Evolutionary conservation across 306 rosid genomes (phyloP), one percentile per base, ranked within the genome.

Genomic region (Quercus bicolor): DNA sequence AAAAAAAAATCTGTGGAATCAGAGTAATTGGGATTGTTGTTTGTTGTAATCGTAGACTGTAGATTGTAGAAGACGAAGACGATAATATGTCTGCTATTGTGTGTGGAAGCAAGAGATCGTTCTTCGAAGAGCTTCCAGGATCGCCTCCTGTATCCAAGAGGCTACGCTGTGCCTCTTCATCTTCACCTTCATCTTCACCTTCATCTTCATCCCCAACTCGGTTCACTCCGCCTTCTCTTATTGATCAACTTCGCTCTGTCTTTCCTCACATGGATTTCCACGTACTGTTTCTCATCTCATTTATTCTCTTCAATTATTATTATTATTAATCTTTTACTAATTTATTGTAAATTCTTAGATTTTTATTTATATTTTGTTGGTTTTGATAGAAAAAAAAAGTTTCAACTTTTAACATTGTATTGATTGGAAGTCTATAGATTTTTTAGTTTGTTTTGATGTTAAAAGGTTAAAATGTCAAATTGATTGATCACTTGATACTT

Each of bases 71-170:
- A 43, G 75, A 56, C 48, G 72, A 48, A 57, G 75, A 91, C 85
- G 84, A 93, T 40, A 40, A 40, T 8, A 40, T 95, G 99, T 95
- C 97, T 91, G 98, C 98, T 82, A 97, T 93, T 21, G 99, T 95
- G 90, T 91, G 99, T 76, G 99, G 99, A 82, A 88, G 91, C 90
- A 95, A 95, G 91, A 89, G 98, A 88, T 89, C 97, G 79, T 95
- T 93, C 88, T 93, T 95, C 33, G 99, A 95, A 87, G 99, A 95
- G 29, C 93, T 93, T 72, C 99, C 96, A 64, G 90, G 97, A 15
- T 93, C 98, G 20, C 98, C 98, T 28, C 96, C 98, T 3, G 84
- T 95, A 0, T 59, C 97, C 5, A 93, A 95, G 91, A 88, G 98
- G 88, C 86, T 86, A 16, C 99, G 99, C 75, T 93, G 98, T 70